Base-by-base conservation (phyloP, 2,329 filamentous ascomycete species). In the Xylariaceae sp. region DNA sequence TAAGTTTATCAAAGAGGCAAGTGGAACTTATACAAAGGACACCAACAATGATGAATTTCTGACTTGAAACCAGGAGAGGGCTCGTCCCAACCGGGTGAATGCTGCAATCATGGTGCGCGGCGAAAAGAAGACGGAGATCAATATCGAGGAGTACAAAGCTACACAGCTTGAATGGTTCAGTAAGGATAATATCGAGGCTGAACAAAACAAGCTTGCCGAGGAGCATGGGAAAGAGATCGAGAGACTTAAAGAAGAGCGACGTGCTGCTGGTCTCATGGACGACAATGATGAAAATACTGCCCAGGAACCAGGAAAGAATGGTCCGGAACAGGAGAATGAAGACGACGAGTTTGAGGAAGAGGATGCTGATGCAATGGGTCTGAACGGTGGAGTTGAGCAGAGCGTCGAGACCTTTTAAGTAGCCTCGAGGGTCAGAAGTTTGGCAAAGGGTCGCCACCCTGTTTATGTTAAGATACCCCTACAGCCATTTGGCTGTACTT, bases 1-100 rank as follows among this genome's bases (percentile, higher is more conserved):
- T 58, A 94, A 94, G 67, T 94, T 90, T 72, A 88, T 86, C 62
- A 84, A 86, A 55, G 90, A 94, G 50, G 55, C 53, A 19, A 44
- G 45, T 47, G 19, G 19, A 31, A 38, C 19, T 16, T 14, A 7
- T 18, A 1, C 16, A 4, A 39, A 17, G 36, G 13, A 3, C 36
- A 11, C 11, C 16, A 17, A 13, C 10, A 19, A 11, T 13, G n/a
- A 28, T 28, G 6, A 1, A 14, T 13, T n/a, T 46, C 5, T n/a
- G 34, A 7, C 28, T 13, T 48, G 16, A 19, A 5, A 40, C 22
- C 17, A 57, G 70, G 89, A 94, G 71, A 78, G 82, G 33, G 75
- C 82, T 48, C 79, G 86, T 57, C 84, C 87, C 0, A 71, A 73
- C 3, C 79, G 81, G 56, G 78, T 95, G 60, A 83, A 83, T 55